Evolutionary conservation across 306 rosid species (phyloP), one percentile per base, ranked within the genome.

Genomic region (Malus domestica): DNA sequence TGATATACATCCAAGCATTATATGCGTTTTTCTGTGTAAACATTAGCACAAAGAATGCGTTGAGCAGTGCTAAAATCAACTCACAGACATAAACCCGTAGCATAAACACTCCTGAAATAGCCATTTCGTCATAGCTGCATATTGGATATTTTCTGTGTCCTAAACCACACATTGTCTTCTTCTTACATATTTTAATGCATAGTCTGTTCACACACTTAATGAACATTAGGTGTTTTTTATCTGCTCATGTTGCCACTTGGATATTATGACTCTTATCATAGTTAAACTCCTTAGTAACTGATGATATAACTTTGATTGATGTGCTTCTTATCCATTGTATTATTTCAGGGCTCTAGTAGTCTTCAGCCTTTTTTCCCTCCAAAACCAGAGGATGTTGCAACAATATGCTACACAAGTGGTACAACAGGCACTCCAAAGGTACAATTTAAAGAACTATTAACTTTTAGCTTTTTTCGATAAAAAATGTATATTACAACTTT

Each of bases 351-450:
- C 62, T 77, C 82, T 61, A 76, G 88, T 81, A 96, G 84, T 80
- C 83, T 80, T 71, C 93, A 87, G 81, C 97, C 92, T 63, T 96
- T 96, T 83, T 67, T 83, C 81, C 96, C 93, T 0, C 97, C 99
- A 68, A 90, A 89, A 68, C 91, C 97, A 55, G 89, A 86, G 65
- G 99, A 96, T 80, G 77, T 90, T 62, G 96, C 93, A 79, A 92
- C 99, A 70, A 83, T 96, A 81, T 96, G 99, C 87, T 96, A 96
- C 80, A 96, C 99, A 29, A 96, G 99, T 80, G 99, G 99, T 74
- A 96, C 99, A 77, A 96, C 99, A 79, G 99, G 99, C 85, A 92
- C 97, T 58, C 99, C 99, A 54, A 96, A 96, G 97, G 99, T 92
- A 79, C 13, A 42, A 3, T 54, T 33, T 29, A 44, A 38, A 55